Conservation (phyloP, 148 eudicot species). For the Rhododendron ferrugineum region DNA sequence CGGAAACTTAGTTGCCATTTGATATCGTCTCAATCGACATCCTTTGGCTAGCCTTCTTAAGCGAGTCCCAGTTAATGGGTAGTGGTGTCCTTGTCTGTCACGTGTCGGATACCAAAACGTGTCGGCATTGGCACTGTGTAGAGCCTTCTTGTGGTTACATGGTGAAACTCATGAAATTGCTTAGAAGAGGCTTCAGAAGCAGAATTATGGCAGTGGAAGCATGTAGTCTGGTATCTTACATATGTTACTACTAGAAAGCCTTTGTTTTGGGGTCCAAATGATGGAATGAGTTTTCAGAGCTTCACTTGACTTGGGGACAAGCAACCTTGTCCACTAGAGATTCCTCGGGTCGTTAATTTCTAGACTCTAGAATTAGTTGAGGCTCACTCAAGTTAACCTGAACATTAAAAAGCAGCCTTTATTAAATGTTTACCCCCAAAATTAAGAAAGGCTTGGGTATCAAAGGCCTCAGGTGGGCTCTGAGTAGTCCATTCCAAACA, state of each 20-base stretch:
- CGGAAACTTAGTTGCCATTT: neutral
- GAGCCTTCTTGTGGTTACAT: neutral
- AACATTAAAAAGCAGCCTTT: neutral
- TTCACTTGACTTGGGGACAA: neutral
- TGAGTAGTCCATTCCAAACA: neutral
- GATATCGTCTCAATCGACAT: too few species aligned
- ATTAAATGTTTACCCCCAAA: neutral
- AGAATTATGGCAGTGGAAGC: neutral
- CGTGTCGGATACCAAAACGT: neutral
- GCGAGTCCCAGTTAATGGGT: neutral
- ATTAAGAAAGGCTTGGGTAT: neutral
- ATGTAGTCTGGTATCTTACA: neutral
- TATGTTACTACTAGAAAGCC: neutral
- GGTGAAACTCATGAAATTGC: neutral
- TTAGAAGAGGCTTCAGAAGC: conserved; percentile 1
- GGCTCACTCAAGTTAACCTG: neutral
- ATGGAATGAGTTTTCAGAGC: neutral
- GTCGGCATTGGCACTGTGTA: neutral
- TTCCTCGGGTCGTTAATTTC: too few species aligned
- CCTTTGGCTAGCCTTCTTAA: neutral
- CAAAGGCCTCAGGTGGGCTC: neutral
- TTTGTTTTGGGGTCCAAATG: neutral
- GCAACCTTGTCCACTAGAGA: neutral
- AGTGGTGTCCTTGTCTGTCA: neutral
- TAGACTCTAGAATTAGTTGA: neutral